Evolutionary conservation across 2,329 filamentous ascomycete species (phyloP).

Genomic region (Fusarium guadeloupense): DNA sequence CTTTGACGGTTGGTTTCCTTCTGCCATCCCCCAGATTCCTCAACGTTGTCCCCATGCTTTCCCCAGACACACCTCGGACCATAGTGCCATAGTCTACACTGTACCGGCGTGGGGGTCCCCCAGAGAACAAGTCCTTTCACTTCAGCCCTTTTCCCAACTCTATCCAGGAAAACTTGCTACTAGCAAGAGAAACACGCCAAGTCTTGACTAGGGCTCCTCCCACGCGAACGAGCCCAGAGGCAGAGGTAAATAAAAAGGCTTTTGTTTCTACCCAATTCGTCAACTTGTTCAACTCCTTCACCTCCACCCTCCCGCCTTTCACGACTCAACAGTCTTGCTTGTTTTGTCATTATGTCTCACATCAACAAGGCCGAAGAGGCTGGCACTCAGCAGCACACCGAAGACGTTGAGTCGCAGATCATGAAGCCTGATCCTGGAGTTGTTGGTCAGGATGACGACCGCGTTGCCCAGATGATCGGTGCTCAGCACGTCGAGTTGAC

Average conservation of each 20-base stretch:
- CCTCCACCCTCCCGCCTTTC: background rate
- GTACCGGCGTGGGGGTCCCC: background rate
- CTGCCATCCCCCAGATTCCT: background rate
- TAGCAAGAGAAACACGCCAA: too few species aligned
- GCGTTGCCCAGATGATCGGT: slow-evolving; percentile 26
- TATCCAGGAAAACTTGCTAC: background rate
- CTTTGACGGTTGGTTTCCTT: background rate
- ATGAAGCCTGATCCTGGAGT: background rate
- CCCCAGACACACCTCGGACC: background rate
- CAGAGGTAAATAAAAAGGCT: background rate
- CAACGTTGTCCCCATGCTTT: background rate
- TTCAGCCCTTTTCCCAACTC: too few species aligned
- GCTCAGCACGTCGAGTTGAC: slow-evolving; percentile 26
- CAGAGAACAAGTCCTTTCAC: too few species aligned
- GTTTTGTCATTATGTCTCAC: slow-evolving; percentile 2
- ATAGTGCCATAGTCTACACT: background rate
- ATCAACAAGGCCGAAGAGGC: slow-evolving; percentile 7
- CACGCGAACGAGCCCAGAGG: too few species aligned
- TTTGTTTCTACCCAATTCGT: background rate
- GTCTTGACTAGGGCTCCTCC: too few species aligned
- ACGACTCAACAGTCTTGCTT: background rate
- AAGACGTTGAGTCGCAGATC: slow-evolving; percentile 13
- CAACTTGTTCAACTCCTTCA: background rate
- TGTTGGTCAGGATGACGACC: slow-evolving; percentile 1
- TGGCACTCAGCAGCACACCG: slow-evolving; percentile 8